phyloP scores from a whole-genome alignment of 2,329 filamentous ascomycete genomes.

The Cladosporium austrohemisphaericum region DNA sequence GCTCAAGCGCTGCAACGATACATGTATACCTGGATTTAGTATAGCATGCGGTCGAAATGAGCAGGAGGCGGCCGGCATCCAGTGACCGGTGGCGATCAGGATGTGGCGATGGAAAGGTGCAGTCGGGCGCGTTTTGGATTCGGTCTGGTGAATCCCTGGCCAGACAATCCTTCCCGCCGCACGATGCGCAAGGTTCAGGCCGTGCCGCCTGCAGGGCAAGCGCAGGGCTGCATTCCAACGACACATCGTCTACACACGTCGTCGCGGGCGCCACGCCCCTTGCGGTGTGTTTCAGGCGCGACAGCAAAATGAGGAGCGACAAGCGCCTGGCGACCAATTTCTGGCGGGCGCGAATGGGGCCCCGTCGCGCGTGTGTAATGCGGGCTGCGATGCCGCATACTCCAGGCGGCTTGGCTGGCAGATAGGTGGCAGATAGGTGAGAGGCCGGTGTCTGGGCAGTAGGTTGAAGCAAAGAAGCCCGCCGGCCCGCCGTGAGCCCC shows the following conservation, averaged over 20 bases:
- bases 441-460: background rate
- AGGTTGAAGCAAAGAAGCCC: too few species aligned
- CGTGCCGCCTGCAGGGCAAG: slow-evolving; percentile 9
- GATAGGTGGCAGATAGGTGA: background rate
- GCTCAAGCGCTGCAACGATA: background rate
- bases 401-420: background rate
- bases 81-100: slow-evolving; percentile 10
- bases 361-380: slow-evolving; percentile 5
- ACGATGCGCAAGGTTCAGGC: background rate
- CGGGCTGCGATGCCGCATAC: background rate
- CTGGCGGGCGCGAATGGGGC: slow-evolving; percentile 5
- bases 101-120: slow-evolving; percentile 1
- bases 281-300: background rate
- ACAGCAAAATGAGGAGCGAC: background rate
- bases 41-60: slow-evolving; percentile 4
- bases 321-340: background rate
- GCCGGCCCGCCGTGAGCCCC: background rate
- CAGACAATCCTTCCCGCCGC: background rate
- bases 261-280: slow-evolving; percentile 9
- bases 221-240: slow-evolving; percentile 5
- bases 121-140: slow-evolving; percentile 11
- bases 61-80: slow-evolving; percentile 7
- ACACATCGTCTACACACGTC: slow-evolving; percentile 2
- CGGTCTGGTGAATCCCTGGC: slow-evolving; percentile 3
- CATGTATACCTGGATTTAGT: slow-evolving; percentile 3